Percentiles rank a stretch among this genome's conserved stretches.
Conservation (phyloP, 2,329 filamentous ascomycete species). For the Rhynchosporium graminicola region DNA sequence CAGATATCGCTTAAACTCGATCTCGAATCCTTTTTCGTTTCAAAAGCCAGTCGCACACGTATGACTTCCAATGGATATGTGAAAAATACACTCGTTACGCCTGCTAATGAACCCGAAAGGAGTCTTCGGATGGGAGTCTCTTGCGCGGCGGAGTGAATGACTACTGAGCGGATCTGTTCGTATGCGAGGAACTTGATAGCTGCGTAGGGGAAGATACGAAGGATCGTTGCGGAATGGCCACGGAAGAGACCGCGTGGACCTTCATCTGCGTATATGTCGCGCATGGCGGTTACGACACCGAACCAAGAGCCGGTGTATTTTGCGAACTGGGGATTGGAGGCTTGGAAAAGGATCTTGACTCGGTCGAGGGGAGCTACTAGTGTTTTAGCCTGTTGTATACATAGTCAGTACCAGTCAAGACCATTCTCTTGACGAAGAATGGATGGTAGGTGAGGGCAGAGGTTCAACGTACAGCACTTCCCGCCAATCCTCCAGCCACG, state of each 20-base stretch:
- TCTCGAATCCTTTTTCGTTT: conserved; percentile 75
- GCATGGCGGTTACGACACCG: conserved; percentile 79
- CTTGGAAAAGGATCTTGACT: conserved; percentile 98
- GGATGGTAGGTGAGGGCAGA: conserved; percentile 9
- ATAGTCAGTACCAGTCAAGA: conserved; percentile 20
- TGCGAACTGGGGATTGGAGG: conserved; percentile 87
- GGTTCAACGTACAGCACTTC: conserved; percentile 70
- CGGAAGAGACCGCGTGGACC: conserved; percentile 80
- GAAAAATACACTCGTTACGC: conserved; percentile 89
- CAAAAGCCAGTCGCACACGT: conserved; percentile 88
- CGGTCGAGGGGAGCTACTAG: conserved; percentile 93
- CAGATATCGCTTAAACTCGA: conserved; percentile 77
- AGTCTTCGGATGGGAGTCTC: conserved; percentile 81
- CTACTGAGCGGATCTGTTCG: conserved; percentile 81
- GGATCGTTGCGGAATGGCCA: conserved; percentile 88
- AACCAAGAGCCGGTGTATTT: conserved; percentile 91
- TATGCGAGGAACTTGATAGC: conserved; percentile 98
- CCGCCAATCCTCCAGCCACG: conserved; percentile 84
- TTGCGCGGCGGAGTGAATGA: conserved; percentile 71
- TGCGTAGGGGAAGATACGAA: conserved; percentile 96
- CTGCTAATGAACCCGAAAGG: conserved; percentile 71
- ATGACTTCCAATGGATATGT: conserved; percentile 95
- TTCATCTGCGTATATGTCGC: conserved; percentile 76
- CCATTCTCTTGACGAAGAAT: not conserved
- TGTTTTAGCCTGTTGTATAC: conserved; percentile 74